Conservation (phyloP, 352 stramenopile genomes). For the Globisporangium radiosum region DNA sequence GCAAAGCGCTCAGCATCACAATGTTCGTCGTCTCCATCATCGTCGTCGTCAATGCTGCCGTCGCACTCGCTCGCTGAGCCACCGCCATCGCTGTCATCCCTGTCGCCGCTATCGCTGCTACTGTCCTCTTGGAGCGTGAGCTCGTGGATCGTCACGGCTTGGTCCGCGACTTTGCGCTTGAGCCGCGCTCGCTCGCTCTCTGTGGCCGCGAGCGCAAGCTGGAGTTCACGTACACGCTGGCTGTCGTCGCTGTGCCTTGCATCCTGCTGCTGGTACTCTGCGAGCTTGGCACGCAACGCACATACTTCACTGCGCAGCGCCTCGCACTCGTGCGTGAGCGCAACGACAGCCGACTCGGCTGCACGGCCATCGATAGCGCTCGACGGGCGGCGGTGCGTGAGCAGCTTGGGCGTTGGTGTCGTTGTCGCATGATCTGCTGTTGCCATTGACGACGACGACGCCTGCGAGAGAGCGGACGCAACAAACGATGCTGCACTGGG, state of each 20-base stretch:
- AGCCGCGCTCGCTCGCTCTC: conserved; percentile 39
- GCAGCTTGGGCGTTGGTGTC: no score
- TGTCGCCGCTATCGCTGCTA: conserved; percentile 14
- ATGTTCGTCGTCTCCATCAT: background rate
- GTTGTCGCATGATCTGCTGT: no score
- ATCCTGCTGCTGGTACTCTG: conserved; percentile 16
- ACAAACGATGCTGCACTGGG: background rate
- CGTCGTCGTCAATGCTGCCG: conserved; percentile 10
- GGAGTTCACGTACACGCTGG: conserved; percentile 24
- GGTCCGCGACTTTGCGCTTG: conserved; percentile 38
- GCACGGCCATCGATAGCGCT: background rate
- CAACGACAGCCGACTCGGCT: conserved; percentile 9
- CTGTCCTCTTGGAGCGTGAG: conserved; percentile 66
- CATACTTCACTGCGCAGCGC: conserved; percentile 19
- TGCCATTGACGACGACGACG: background rate
- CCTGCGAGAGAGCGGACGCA: conserved; percentile 5
- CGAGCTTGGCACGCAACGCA: conserved; percentile 14
- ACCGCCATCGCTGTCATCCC: background rate
- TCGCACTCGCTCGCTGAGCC: conserved; percentile 19
- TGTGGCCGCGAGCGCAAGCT: conserved; percentile 32
- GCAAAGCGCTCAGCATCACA: conserved; percentile 1
- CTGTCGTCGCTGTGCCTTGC: conserved; percentile 26
- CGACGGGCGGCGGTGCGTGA: background rate
- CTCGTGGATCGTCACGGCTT: conserved; percentile 73
- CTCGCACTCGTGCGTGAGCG: conserved; percentile 26